Evolutionary conservation across 768 basidiomycete genomes (phyloP).

Genomic region (Termitomyces sp.): DNA sequence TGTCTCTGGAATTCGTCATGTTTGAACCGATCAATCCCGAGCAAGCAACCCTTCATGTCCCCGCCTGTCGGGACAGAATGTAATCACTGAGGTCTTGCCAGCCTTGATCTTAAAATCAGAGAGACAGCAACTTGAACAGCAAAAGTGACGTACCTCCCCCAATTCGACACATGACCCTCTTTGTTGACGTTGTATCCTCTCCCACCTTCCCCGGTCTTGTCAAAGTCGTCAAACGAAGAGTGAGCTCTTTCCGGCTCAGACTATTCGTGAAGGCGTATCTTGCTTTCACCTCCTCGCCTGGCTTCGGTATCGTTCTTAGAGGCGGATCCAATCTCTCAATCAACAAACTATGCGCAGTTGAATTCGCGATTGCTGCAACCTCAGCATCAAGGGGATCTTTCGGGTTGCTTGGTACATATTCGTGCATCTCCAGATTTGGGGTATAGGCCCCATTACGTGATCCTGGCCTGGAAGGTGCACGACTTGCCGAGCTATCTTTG

Average conservation of each 20-base stretch:
- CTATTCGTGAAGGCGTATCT: slow-evolving; percentile 79
- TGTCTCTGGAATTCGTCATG: not conserved
- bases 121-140: not conserved
- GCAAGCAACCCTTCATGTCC: slow-evolving; percentile 33
- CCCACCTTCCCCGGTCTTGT: slow-evolving; percentile 51
- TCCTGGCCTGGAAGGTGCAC: slow-evolving; percentile 58
- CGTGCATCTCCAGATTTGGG: slow-evolving; percentile 50
- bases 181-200: slow-evolving; percentile 45
- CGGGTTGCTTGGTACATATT: slow-evolving; percentile 60
- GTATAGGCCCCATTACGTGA: slow-evolving; percentile 66
- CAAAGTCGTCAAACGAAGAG: slow-evolving; percentile 75
- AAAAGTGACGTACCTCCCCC: slow-evolving; percentile 61
- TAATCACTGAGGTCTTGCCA: slow-evolving; percentile 81
- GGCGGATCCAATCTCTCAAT: slow-evolving; percentile 82
- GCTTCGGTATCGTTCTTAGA: slow-evolving; percentile 55
- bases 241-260: slow-evolving; percentile 68
- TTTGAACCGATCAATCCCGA: not conserved
- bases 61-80: slow-evolving; percentile 71
- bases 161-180: slow-evolving; percentile 90
- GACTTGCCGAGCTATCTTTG: slow-evolving; percentile 49
- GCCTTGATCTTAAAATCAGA: slow-evolving; percentile 32
- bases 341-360: slow-evolving; percentile 69
- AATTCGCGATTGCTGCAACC: slow-evolving; percentile 70
- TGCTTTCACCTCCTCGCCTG: slow-evolving; percentile 77
- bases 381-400: slow-evolving; percentile 82